A percentile compares a stretch with the other conserved stretches of the same genome.
Evolutionary conservation across 495 filamentous ascomycete genomes (phyloP).

Genomic region (Schizothecium vesticola): DNA sequence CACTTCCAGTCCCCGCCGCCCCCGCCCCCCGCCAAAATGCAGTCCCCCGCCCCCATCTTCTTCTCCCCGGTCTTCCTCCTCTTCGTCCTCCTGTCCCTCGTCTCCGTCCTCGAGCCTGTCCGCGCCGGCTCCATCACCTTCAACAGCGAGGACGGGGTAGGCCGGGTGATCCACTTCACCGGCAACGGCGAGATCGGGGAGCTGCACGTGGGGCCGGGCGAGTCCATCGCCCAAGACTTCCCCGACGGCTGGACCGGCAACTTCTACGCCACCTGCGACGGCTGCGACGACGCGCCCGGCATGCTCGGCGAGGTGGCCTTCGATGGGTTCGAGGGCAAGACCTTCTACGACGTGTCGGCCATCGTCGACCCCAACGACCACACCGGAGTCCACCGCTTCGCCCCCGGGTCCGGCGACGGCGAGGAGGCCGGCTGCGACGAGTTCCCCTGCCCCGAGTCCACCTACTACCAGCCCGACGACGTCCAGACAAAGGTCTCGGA

Average conservation of each 20-base stretch:
- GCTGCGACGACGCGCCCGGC: constrained; percentile 32
- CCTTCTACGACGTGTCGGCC: constrained; percentile 51
- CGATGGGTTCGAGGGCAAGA: constrained; percentile 36
- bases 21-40: constrained; percentile 12
- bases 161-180: constrained; percentile 42
- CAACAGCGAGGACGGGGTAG: constrained; percentile 42
- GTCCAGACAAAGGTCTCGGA: constrained; percentile 40
- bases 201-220: constrained; percentile 28
- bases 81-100: neutral
- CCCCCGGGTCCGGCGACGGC: constrained; percentile 27
- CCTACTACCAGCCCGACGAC: constrained; percentile 48
- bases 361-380: constrained; percentile 47
- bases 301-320: constrained; percentile 52
- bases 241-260: constrained; percentile 45
- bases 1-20: constrained; percentile 22
- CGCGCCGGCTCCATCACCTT: constrained; percentile 42
- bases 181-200: constrained; percentile 24
- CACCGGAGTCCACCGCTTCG: constrained; percentile 42
- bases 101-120: constrained; percentile 28
- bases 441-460: constrained; percentile 39
- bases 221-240: constrained; percentile 28
- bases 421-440: constrained; percentile 40
- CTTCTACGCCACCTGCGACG: constrained; percentile 39
- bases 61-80: neutral
- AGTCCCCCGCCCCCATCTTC: too few species aligned